Evolutionary conservation across 2,329 filamentous ascomycete genomes (phyloP).

Genomic region (Rhytidhysteron rufulum): DNA sequence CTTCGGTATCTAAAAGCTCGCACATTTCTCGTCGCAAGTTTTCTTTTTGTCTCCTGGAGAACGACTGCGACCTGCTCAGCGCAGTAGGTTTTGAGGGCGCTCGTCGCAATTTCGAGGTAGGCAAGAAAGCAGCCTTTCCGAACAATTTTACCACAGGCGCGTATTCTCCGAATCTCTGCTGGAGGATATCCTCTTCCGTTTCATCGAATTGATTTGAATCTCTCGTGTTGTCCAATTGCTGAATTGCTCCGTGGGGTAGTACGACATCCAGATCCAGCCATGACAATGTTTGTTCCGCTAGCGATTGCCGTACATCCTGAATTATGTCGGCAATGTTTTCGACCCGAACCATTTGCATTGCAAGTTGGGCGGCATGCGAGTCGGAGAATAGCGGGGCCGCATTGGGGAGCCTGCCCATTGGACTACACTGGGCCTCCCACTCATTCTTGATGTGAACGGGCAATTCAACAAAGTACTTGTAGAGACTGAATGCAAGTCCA

Average conservation of each 20-base stretch:
- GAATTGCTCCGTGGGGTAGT: slow-evolving; percentile 71
- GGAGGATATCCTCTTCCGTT: slow-evolving; percentile 61
- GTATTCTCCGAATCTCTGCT: slow-evolving; percentile 74
- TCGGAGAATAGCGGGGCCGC: slow-evolving; percentile 75
- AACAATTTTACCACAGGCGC: slow-evolving; percentile 72
- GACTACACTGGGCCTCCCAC: slow-evolving; percentile 55
- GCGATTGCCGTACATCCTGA: slow-evolving; percentile 66
- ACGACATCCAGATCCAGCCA: slow-evolving; percentile 88
- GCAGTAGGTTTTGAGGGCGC: slow-evolving; percentile 84
- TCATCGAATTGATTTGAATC: slow-evolving; percentile 60
- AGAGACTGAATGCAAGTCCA: slow-evolving; percentile 84
- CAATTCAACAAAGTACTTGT: slow-evolving; percentile 91
- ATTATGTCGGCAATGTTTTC: slow-evolving; percentile 73
- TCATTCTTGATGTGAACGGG: slow-evolving; percentile 70
- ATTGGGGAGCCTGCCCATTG: slow-evolving; percentile 57
- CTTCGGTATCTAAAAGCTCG: slow-evolving; percentile 89
- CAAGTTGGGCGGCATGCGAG: slow-evolving; percentile 87
- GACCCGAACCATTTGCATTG: slow-evolving; percentile 76
- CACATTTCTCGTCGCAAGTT: slow-evolving; percentile 82
- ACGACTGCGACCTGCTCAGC: slow-evolving; percentile 71
- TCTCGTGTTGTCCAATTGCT: slow-evolving; percentile 28
- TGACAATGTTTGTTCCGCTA: slow-evolving; percentile 76
- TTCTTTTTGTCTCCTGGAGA: slow-evolving; percentile 77
- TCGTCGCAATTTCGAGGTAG: slow-evolving; percentile 77
- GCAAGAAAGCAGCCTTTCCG: slow-evolving; percentile 80